Base-by-base conservation (phyloP, 768 basidiomycete species). In the Calvatia gigantea region DNA sequence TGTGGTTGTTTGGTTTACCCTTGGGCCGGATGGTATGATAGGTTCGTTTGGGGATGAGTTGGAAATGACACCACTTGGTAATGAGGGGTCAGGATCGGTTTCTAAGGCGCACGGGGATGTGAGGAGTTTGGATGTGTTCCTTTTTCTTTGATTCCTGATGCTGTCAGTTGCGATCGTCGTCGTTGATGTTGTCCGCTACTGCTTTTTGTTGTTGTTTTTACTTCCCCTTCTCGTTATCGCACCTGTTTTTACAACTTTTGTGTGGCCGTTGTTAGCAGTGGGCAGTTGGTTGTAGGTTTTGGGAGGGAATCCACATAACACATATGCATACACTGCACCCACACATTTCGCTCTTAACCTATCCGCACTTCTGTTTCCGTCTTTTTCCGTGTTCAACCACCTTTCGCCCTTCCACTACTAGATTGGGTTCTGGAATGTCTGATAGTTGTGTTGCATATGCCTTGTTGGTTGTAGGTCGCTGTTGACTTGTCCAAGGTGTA, bases 401-500 rank as follows among this genome's bases (percentile, higher is more conserved):
- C 51, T 44, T 43, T 29, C 63, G 56, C 60, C 63, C 59, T 57
- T 55, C 56, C 70, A 71, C 71, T 70, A 69, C 41, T 25, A 37
- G 12, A 37, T 71, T 62, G 68, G 69, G 56, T 69, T 67, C 65
- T 68, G 65, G 64, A 73, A 67, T 42, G 41, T 49, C 11, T 37
- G 48, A 25, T 49, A 35, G 47, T 49, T 49, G 48, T 49, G 41
- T 25, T 42, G 41, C 41, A 21, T 42, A 28, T 49, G 48, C 48
- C n/a, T 7, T 37, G n/a, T 23, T 21, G 42, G 11, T 23, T 14
- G 19, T 31, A 35, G 15, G 17, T 49, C 35, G 32, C 15, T 21
- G 29, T 25, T 35, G 27, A 25, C 33, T 49, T 49, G 23, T 49
- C 33, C 48, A 27, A 37, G 33, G 48, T 35, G 41, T 42, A 42